Base-by-base conservation (phyloP, 2,329 filamentous ascomycete species). In the Fusarium annulatum region DNA sequence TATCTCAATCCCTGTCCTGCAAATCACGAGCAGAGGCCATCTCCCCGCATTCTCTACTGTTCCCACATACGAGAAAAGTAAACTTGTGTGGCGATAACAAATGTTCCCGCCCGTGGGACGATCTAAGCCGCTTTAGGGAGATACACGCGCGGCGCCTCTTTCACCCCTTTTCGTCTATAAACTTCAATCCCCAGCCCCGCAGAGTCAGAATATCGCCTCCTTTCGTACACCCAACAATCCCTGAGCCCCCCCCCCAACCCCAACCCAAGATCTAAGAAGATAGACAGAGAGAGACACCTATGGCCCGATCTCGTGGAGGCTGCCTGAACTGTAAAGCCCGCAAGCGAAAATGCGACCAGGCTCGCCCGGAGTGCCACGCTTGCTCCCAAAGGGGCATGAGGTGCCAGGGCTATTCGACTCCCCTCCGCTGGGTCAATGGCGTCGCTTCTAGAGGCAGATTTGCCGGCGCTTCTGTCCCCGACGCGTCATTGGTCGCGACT, bases 131-230 rank as follows among this genome's bases (percentile, higher is more conserved):
- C 3, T 38, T 66, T 48, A 9, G 58, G 76, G 8, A 56, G 36
- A 38, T 74, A n/a, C 28, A 69, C 58, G 76, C 76, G 76, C 76
- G 61, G 58, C 74, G 76, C 72, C 60, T 76, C 60, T 61, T 77
- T 77, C 74, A 74, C 65, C 76, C 76, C 56, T 61, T 75, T 77
- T 71, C 60, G 68, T 62, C 64, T 77, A 77, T 76, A 75, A 71
- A 65, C 61, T 67, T 53, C 49, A 43, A 33, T 34, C 36, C 58
- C 28, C 36, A 56, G 58, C 58, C 58, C 48, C 58, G 58, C 58
- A 61, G 28, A 38, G 33, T 51, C 23, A 28, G 56, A 51, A 15
- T 26, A 38, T 59, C 56, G 48, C 59, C 60, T 64, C 59, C 39
- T 52, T 26, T 52, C 49, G 49, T 26, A 36, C 38, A 36, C 51